A percentile compares a stretch with the other conserved stretches of the same genome.
phyloP scores from a whole-genome alignment of 2,329 filamentous ascomycete species.

The Trichoderma sp. region DNA sequence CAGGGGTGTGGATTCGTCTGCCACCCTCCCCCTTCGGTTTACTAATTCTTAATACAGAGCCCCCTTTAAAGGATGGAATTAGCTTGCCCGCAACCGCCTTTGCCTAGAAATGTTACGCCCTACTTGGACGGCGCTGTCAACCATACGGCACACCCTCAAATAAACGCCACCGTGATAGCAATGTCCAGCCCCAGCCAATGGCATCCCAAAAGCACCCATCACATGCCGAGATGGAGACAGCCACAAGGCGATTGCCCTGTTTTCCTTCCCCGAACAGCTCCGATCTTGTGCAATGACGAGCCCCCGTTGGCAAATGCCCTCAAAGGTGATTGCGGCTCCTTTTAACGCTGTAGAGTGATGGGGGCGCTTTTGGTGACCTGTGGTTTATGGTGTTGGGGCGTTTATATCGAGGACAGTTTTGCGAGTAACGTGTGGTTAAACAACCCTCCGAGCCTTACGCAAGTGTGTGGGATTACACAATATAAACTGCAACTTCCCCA shows the following conservation, averaged over 20 bases:
- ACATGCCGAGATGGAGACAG: background rate
- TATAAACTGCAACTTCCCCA: background rate
- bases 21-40: too few relatives aligned
- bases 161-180: background rate
- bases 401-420: background rate
- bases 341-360: background rate
- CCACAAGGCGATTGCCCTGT: background rate
- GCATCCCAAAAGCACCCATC: background rate
- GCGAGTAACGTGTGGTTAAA: background rate
- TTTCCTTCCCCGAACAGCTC: background rate
- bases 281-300: background rate
- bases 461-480: background rate
- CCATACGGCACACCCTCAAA: background rate
- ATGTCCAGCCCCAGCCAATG: background rate
- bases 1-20: background rate
- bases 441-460: background rate
- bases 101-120: background rate
- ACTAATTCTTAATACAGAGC: background rate
- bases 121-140: background rate
- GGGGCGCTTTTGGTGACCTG: background rate
- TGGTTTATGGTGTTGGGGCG: background rate
- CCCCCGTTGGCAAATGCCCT: background rate
- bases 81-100: background rate
- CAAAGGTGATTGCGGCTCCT: background rate
- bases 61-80: background rate